phyloP scores from a whole-genome alignment of 768 basidiomycete species.

The Glaciozyma antarctica region DNA sequence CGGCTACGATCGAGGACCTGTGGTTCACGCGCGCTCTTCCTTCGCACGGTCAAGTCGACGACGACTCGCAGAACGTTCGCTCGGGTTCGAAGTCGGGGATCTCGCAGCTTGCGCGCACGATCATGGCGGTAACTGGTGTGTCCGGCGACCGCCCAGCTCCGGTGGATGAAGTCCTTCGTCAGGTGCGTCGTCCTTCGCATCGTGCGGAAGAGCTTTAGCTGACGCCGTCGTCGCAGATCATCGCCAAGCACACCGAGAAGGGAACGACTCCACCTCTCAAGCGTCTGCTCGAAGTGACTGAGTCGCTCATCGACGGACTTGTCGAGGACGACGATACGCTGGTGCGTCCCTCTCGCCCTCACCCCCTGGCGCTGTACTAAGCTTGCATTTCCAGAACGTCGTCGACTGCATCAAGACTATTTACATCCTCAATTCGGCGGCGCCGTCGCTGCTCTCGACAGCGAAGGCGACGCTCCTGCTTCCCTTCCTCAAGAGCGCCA shows the following conservation, averaged over 20 bases:
- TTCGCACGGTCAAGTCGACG: not conserved
- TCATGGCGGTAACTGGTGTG: conserved; percentile 73
- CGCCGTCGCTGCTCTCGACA: conserved; percentile 74
- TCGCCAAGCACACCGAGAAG: conserved; percentile 55
- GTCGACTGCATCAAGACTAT: conserved; percentile 75
- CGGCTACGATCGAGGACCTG: conserved; percentile 80
- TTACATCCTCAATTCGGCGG: conserved; percentile 67
- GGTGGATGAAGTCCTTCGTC: conserved; percentile 73
- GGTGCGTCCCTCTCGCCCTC: not conserved
- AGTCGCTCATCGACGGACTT: conserved; percentile 72
- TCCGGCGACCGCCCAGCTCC: conserved; percentile 76
- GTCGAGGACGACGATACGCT: conserved; percentile 61
- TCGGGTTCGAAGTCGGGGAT: not conserved
- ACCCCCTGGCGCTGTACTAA: conserved; percentile 31
- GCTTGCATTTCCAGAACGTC: conserved; percentile 43
- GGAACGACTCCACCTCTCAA: conserved; percentile 40
- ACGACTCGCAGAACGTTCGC: not conserved
- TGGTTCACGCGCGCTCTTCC: conserved; percentile 52
- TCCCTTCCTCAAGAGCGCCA: conserved; percentile 78
- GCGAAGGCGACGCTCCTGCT: conserved; percentile 73
- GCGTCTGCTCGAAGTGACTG: conserved; percentile 50
- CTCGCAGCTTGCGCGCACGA: conserved; percentile 41
- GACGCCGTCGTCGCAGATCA: conserved; percentile 44
- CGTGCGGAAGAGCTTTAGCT: not conserved
- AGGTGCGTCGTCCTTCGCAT: conserved; percentile 38